A percentile compares a stretch with the other conserved stretches of the same genome.
These are phyloP conservation scores for Asclepias syriaca DNA, from an alignment of 257 asterid species.

Conservation along the genomic window DNA sequence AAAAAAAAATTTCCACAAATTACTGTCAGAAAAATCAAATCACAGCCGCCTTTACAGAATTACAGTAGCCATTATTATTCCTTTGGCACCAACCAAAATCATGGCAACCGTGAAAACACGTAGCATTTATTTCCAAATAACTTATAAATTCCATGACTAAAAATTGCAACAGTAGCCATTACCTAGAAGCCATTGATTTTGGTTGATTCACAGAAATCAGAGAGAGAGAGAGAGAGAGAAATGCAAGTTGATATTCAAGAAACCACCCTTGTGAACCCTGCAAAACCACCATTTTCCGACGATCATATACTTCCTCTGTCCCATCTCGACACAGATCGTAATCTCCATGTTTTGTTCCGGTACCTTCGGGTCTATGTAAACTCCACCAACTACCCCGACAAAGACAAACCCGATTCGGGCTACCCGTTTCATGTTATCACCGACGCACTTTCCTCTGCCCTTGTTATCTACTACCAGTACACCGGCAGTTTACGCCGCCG, in stretches of 20 bases:
- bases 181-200: background rate
- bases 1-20: too few species aligned
- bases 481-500: constrained; percentile 50
- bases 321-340: constrained; percentile 77
- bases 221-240: background rate
- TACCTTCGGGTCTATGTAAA: constrained; percentile 64
- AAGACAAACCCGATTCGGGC: constrained; percentile 13
- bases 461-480: constrained; percentile 51
- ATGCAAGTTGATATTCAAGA: constrained; percentile 43
- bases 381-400: constrained; percentile 16
- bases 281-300: constrained; percentile 31
- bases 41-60: too few species aligned
- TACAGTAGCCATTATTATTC: too few species aligned
- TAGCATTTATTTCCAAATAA: too few species aligned
- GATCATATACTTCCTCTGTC: constrained; percentile 70
- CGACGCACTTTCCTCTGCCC: constrained; percentile 61
- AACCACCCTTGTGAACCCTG: constrained; percentile 45
- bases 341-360: constrained; percentile 66
- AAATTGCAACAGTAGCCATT: background rate
- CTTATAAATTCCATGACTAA: background rate
- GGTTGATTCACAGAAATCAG: background rate
- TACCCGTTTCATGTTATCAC: constrained; percentile 63
- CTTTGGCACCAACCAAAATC: too few species aligned
- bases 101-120: too few species aligned
- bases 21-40: too few species aligned